Base-by-base conservation (phyloP, 2,329 filamentous ascomycete species). In the Ophiocordyceps robertsii region DNA sequence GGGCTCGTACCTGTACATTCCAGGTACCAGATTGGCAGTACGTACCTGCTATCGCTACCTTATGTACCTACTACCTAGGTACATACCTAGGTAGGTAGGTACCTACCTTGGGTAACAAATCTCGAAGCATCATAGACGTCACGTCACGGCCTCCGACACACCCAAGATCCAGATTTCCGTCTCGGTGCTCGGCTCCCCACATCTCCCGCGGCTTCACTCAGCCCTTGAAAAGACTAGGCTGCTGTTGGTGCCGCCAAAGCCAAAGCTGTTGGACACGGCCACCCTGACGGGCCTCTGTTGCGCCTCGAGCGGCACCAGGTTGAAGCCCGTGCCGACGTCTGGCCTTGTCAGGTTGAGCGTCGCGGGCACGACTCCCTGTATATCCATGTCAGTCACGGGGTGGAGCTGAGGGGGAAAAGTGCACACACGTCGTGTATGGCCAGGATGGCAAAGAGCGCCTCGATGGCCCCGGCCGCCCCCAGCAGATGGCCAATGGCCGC, bases 221-320 rank as follows among this genome's bases (percentile, higher is more conserved):
- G 37, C 17, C 12, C 51, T 58, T 8, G 72, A 72, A 53, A 96
- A 90, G 41, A 88, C 88, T 32, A 98, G 66, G 42, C 80, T 88
- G 36, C 90, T 89, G 65, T 98, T 98, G 1, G 90, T 96, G 14
- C 92, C 92, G 11, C 92, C 92, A 65, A 98, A 98, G 0, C 92
- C 92, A 64, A 98, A 98, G 58, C 90, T 96, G 56, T 98, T 98
- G 4, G 86, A 92, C 44, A 98, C 54, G 6, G 84, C 85, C 19
- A 90, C 81, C 44, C 77, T 66, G 11, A 96, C 76, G 3, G 69
- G 58, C 49, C 77, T 80, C 41, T 82, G 61, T 60, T 95, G 89
- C 1, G 87, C 72, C 38, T 68, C 56, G 4, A 78, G 69, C 0
- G 88, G 77, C 4, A 95, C 80, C 59, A 95, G 90, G 57, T 96